Base-by-base conservation (phyloP, 2,329 filamentous ascomycete genomes). In the Exophiala aquamarina region DNA sequence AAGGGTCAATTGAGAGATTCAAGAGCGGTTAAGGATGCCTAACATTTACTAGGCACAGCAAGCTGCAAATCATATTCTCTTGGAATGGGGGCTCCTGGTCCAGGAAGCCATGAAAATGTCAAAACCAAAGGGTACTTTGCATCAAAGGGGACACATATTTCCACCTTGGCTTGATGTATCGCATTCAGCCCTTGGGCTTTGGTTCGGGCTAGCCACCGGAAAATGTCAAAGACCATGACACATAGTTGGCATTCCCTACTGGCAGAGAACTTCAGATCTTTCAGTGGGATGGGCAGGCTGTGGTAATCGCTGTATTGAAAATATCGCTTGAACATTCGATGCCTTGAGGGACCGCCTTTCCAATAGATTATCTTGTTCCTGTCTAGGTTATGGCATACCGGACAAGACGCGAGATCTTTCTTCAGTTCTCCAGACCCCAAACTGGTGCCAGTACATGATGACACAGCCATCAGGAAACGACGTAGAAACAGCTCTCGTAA, bases 361-460 rank as follows among this genome's bases (percentile, higher is more conserved):
- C 45, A 49, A 23, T 49, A 49, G 13, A 43, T 38, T 18, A 49
- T 42, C 39, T 44, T 49, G 31, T 31, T 44, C 37, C 39, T 31
- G 39, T 49, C 45, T 17, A 49, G 19, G n/a, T 49, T 29, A 21
- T 49, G 45, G 23, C 45, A 49, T 26, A 41, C 32, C 18, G 45
- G 21, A 23, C 45, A 49, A 17, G 35, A 18, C 35, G 7, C 8
- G 35, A 26, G 6, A 26, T 26, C 23, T 26, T 26, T 26, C 23
- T 26, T 11, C 23, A 11, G 11, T 11, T 6, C 23, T 11, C 23
- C 23, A 26, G 11, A 26, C 6, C 6, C 23, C 23, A 26, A 26
- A 26, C 6, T 6, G 23, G 23, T 26, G 23, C 6, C 6, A 26
- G 11, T 11, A 11, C 23, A 11, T 26, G n/a, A n/a, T n/a, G 23